Conservation (phyloP, 208 protist species). For the Acanthamoeba royreba region DNA sequence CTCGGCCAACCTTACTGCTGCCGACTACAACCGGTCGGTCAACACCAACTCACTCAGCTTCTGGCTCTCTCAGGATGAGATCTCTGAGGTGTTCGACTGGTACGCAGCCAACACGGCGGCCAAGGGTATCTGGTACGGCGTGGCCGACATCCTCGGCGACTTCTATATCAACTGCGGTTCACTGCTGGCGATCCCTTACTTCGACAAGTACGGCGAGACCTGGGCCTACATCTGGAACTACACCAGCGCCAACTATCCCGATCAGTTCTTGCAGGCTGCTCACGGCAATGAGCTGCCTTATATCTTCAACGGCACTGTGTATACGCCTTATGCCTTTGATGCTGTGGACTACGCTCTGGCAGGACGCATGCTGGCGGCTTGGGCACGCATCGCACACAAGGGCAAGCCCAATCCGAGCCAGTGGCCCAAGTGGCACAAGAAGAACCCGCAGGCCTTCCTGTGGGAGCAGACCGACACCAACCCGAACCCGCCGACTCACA, state of each 20-base stretch:
- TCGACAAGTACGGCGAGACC: background rate
- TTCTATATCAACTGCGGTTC: conserved; percentile 49
- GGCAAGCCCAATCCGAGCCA: background rate
- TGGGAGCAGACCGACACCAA: background rate
- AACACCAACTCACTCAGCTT: too few relatives aligned
- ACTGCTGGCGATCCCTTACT: background rate
- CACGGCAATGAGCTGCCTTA: too few relatives aligned
- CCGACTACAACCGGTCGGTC: background rate
- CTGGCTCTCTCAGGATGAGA: too few relatives aligned
- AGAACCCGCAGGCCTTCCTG: background rate
- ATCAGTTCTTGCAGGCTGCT: too few relatives aligned
- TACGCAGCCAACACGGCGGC: background rate
- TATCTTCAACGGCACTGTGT: too few relatives aligned
- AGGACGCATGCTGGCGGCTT: conserved; percentile 20
- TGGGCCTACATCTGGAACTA: conserved; percentile 55
- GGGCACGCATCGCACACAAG: conserved; percentile 34
- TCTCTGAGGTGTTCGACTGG: too few relatives aligned
- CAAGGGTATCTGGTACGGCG: conserved; percentile 7
- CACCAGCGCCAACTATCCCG: conserved; percentile 26
- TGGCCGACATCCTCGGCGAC: conserved; percentile 49
- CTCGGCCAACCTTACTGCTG: background rate
- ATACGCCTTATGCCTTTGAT: background rate
- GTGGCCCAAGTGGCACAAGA: background rate
- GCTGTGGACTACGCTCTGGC: background rate
- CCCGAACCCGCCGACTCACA: background rate